These are phyloP conservation scores for Pezicula radicicola DNA, from an alignment of 2,329 filamentous ascomycete genomes.

Conservation along the genomic window DNA sequence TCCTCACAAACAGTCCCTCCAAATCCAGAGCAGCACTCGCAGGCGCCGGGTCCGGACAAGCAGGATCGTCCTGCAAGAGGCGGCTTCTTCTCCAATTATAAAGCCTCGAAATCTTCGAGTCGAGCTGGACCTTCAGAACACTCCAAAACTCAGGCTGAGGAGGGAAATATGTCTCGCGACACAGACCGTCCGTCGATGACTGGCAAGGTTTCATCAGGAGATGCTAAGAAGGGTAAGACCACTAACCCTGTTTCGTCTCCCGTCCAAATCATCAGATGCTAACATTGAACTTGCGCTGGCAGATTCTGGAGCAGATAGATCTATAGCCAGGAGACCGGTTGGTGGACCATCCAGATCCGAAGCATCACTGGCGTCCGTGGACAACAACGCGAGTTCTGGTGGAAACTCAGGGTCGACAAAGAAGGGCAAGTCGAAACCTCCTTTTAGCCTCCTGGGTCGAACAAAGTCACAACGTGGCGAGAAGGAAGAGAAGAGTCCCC, in stretches of 20 bases:
- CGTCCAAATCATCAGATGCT: conserved; percentile 7
- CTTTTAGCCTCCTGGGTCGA: conserved; percentile 33
- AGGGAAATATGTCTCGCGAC: conserved; percentile 31
- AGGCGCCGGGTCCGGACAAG: conserved; percentile 12
- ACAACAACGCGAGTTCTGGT: conserved; percentile 11
- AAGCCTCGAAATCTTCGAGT: conserved; percentile 42
- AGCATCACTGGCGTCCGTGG: conserved; percentile 18
- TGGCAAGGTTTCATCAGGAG: conserved; percentile 26
- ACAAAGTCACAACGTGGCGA: conserved; percentile 37
- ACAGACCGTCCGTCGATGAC: conserved; percentile 23
- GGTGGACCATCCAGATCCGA: conserved; percentile 23
- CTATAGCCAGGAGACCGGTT: conserved; percentile 24
- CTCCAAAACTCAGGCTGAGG: conserved; percentile 27
- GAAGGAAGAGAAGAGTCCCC: conserved; percentile 29
- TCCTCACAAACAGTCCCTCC: conserved; percentile 16
- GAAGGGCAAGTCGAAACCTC: conserved; percentile 27
- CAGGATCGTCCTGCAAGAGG: conserved; percentile 19
- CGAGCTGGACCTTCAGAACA: conserved; percentile 34
- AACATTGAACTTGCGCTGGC: conserved; percentile 12
- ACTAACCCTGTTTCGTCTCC: conserved; percentile 10
- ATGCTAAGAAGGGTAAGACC: conserved; percentile 28
- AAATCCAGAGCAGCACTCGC: conserved; percentile 4
- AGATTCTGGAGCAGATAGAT: conserved; percentile 21
- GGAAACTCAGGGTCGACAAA: conserved; percentile 11
- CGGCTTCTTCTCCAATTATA: conserved; percentile 44